Conservation (phyloP, 106 monocot genomes). For the Dendrobium catenatum region DNA sequence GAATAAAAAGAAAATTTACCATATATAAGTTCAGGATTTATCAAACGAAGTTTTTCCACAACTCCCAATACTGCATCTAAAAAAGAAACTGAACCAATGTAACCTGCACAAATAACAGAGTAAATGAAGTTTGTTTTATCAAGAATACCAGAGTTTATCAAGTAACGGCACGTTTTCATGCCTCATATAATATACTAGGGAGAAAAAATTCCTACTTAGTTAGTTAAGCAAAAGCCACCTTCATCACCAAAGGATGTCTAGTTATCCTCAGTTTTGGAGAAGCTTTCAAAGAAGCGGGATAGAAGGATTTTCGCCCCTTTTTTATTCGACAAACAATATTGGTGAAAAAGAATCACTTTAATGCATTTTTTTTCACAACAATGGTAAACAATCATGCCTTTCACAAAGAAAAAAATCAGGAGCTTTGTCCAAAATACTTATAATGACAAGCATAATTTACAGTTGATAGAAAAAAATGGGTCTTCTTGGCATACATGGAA, state of each 20-base stretch:
- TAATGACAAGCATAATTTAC: too few relatives aligned
- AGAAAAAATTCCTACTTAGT: neutral
- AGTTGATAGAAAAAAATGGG: too few relatives aligned
- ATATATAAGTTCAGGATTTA: constrained; percentile 87
- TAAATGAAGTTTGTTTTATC: neutral
- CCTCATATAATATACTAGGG: neutral
- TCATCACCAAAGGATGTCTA: neutral
- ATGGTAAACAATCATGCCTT: neutral
- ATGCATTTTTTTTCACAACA: neutral
- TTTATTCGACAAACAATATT: neutral
- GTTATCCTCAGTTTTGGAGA: neutral
- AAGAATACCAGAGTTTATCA: neutral
- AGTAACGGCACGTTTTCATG: neutral
- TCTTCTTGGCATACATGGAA: too few relatives aligned
- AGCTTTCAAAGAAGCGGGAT: neutral
- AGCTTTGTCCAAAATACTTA: too few relatives aligned
- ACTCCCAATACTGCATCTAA: constrained; percentile 76
- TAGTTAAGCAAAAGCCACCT: neutral
- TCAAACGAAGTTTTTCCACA: constrained; percentile 69
- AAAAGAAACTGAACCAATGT: constrained; percentile 96
- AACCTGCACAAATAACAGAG: constrained; percentile 54
- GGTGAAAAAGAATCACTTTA: neutral
- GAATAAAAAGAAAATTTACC: constrained; percentile 33
- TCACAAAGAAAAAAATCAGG: too few relatives aligned
- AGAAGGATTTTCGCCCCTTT: neutral